Evolutionary conservation across 306 rosid species (phyloP).

Genomic region (Cicer bijugum): DNA sequence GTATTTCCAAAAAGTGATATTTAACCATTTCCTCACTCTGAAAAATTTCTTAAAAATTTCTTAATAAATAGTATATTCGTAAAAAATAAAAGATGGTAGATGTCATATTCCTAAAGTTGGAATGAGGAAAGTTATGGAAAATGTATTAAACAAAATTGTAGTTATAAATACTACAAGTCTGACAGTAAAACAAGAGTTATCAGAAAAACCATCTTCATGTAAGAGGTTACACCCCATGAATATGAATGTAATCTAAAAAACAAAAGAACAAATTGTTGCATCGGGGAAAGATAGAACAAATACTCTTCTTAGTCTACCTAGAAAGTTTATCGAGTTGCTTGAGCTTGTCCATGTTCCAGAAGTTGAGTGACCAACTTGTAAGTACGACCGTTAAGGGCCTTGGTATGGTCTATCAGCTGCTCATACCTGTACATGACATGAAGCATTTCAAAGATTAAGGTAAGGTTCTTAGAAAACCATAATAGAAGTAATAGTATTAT

Average conservation of each 20-base stretch:
- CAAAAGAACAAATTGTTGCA: conserved; percentile 38
- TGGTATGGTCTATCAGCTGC: conserved; percentile 87
- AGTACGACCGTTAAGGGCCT: conserved; percentile 78
- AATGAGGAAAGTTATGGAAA: conserved; percentile 23
- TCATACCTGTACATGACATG: conserved; percentile 63
- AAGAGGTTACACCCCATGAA: conserved; percentile 22
- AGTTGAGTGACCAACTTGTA: conserved; percentile 76
- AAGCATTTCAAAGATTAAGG: background rate
- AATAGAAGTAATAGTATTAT: background rate
- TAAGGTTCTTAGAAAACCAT: background rate
- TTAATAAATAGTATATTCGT: no score
- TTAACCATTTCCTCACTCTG: no score
- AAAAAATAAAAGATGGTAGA: background rate
- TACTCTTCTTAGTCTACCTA: conserved; percentile 33
- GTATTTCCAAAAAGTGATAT: no score
- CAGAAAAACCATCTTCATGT: conserved; percentile 32
- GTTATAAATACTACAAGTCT: conserved; percentile 5
- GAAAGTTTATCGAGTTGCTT: conserved; percentile 59
- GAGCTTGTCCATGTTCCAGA: conserved; percentile 68
- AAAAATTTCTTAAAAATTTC: no score
- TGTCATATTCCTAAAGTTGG: background rate
- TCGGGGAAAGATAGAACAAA: conserved; percentile 7
- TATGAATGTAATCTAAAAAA: conserved; percentile 37
- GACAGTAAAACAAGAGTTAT: background rate
- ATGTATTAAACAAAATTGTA: conserved; percentile 35